Conservation (phyloP, 2,329 filamentous ascomycete genomes). For the Camptophora hylomeconis region DNA sequence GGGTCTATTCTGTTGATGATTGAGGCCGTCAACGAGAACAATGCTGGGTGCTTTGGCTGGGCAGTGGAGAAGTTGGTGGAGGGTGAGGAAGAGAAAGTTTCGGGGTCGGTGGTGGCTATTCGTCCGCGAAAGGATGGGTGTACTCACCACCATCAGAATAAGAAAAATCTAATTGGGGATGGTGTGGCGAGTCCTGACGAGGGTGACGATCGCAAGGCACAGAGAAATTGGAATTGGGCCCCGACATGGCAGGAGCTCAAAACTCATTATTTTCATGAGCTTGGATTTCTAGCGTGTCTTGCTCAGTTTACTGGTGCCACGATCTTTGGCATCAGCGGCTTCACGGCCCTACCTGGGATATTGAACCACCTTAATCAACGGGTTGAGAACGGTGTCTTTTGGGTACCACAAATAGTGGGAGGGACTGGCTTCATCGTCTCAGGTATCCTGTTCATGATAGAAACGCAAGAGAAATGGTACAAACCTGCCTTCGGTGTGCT, state of each 20-base stretch:
- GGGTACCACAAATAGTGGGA: slow-evolving; percentile 50
- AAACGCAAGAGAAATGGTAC: slow-evolving; percentile 53
- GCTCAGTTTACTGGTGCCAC: slow-evolving; percentile 46
- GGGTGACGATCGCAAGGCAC: neutral
- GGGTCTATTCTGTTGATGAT: slow-evolving; percentile 51
- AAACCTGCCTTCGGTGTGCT: slow-evolving; percentile 41
- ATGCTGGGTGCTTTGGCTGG: slow-evolving; percentile 55
- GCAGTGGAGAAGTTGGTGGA: slow-evolving; percentile 42
- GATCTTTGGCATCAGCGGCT: slow-evolving; percentile 52
- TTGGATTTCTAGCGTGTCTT: slow-evolving; percentile 50
- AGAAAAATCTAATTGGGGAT: slow-evolving; percentile 25
- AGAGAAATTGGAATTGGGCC: slow-evolving; percentile 43
- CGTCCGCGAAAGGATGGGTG: slow-evolving; percentile 20
- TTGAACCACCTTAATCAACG: slow-evolving; percentile 33
- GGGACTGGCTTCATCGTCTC: slow-evolving; percentile 49
- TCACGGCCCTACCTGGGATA: slow-evolving; percentile 47
- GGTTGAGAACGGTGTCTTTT: slow-evolving; percentile 43
- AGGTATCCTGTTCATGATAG: slow-evolving; percentile 48
- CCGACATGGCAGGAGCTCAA: slow-evolving; percentile 43
- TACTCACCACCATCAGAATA: slow-evolving; percentile 30
- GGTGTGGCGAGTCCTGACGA: slow-evolving; percentile 6
- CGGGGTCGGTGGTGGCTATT: too few relatives aligned
- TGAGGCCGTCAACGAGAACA: slow-evolving; percentile 57
- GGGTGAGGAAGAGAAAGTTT: slow-evolving; percentile 11
- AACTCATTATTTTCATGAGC: slow-evolving; percentile 47